These are phyloP conservation scores for Cordyceps farinosa DNA, from an alignment of 2,329 filamentous ascomycete species.

Conservation along the genomic window DNA sequence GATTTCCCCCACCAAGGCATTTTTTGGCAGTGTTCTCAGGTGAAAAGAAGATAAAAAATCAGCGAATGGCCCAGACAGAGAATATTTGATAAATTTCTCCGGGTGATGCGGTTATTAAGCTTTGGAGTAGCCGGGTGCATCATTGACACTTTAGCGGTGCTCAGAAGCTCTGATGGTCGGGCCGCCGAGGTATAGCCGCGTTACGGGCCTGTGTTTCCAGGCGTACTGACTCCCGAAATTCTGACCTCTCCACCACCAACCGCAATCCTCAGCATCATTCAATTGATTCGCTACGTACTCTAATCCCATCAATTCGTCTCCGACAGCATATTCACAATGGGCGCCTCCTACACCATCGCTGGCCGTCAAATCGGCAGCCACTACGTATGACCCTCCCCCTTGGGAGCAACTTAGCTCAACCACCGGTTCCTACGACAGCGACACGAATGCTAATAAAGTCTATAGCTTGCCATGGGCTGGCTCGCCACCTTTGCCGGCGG, in stretches of 20 bases:
- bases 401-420: slow-evolving; percentile 1
- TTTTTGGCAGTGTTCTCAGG: background rate
- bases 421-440: background rate
- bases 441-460: slow-evolving; percentile 22
- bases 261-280: slow-evolving; percentile 14
- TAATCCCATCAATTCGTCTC: slow-evolving; percentile 28
- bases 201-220: slow-evolving; percentile 33
- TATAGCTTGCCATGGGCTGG: slow-evolving; percentile 55
- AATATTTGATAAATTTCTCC: background rate
- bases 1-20: slow-evolving; percentile 45
- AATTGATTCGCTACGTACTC: slow-evolving; percentile 21
- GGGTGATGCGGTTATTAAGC: slow-evolving; percentile 2
- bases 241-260: slow-evolving; percentile 17
- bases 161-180: slow-evolving; percentile 1
- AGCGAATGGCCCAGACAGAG: background rate
- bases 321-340: slow-evolving; percentile 28
- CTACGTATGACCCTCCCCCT: slow-evolving; percentile 44
- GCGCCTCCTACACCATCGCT: slow-evolving; percentile 50
- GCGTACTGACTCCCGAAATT: slow-evolving; percentile 24
- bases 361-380: slow-evolving; percentile 60
- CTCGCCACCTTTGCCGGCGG: slow-evolving; percentile 51
- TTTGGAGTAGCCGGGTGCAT: background rate
- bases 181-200: slow-evolving; percentile 16
- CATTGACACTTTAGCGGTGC: background rate
- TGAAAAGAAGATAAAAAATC: background rate